Evolutionary conservation across 2,329 filamentous ascomycete genomes (phyloP).

Genomic region (Thermoascus crustaceus): DNA sequence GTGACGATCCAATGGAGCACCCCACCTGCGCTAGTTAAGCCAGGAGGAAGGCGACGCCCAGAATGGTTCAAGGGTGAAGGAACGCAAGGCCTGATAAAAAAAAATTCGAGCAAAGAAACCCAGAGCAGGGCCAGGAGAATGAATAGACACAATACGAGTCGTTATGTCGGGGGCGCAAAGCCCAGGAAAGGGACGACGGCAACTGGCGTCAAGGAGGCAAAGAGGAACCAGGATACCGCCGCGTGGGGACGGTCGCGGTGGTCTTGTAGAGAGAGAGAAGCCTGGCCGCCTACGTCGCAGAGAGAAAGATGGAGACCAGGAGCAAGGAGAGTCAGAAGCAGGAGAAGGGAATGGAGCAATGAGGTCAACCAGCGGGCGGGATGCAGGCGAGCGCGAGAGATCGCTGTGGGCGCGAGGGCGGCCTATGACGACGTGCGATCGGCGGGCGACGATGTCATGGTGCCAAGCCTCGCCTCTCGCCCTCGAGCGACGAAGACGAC

Average conservation of each 20-base stretch:
- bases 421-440: slow-evolving; percentile 12
- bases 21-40: not conserved
- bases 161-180: slow-evolving; percentile 6
- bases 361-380: slow-evolving; percentile 1
- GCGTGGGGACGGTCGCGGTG: too few species aligned
- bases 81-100: too few species aligned
- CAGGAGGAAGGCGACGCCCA: not conserved
- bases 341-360: slow-evolving; percentile 3
- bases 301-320: slow-evolving; percentile 2
- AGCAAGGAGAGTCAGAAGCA: slow-evolving; percentile 2
- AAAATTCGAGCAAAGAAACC: too few species aligned
- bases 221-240: too few species aligned
- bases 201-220: too few species aligned
- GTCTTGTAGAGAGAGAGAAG: slow-evolving; percentile 3
- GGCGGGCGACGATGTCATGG: slow-evolving; percentile 11
- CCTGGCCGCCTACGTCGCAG: not conserved
- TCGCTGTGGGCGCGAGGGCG: not conserved
- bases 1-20: not conserved
- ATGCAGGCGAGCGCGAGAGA: slow-evolving; percentile 3
- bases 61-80: not conserved
- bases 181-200: not conserved
- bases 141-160: too few species aligned
- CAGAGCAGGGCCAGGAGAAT: too few species aligned
- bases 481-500: not conserved
- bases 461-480: slow-evolving; percentile 1